Conservation (phyloP, 495 filamentous ascomycete species). For the Staphylotrichum tortipilum region DNA sequence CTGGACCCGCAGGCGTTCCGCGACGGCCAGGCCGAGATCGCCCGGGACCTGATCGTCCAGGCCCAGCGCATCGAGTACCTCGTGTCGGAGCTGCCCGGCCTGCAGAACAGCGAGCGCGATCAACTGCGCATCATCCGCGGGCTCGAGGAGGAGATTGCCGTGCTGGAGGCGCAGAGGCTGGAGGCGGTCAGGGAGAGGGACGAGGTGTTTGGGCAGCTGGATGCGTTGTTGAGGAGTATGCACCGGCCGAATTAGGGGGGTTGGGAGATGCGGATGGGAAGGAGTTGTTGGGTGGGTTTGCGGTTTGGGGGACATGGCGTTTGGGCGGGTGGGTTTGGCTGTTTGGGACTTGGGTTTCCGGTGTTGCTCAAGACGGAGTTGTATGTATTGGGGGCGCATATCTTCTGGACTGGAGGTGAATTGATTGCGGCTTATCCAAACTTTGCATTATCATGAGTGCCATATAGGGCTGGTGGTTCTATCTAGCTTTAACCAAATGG, state of each 20-base stretch:
- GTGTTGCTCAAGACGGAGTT: no score
- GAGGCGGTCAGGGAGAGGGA: conserved; percentile 65
- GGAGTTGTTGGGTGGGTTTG: neutral
- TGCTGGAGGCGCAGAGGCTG: conserved; percentile 61
- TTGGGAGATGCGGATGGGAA: neutral
- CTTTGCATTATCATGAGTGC: no score
- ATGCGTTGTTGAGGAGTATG: conserved; percentile 54
- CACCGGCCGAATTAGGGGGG: conserved; percentile 27
- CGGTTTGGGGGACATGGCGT: neutral
- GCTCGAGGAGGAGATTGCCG: conserved; percentile 66
- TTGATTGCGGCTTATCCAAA: no score
- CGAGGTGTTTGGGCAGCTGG: conserved; percentile 55
- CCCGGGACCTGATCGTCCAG: conserved; percentile 78
- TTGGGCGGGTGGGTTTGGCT: neutral
- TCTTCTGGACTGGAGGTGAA: no score
- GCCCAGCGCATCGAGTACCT: conserved; percentile 91
- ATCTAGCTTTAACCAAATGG: no score
- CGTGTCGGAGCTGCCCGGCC: conserved; percentile 74
- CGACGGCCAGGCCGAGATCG: conserved; percentile 67
- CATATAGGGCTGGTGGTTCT: no score
- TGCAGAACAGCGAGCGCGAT: conserved; percentile 74
- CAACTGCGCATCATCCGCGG: conserved; percentile 67
- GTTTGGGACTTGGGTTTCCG: neutral
- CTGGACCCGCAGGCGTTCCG: conserved; percentile 59
- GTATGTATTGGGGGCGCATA: neutral